Percentiles rank a stretch among this genome's conserved stretches.
Evolutionary conservation across 169 alveolate genomes (phyloP).

Genomic region (Amoebophrya sp.): DNA sequence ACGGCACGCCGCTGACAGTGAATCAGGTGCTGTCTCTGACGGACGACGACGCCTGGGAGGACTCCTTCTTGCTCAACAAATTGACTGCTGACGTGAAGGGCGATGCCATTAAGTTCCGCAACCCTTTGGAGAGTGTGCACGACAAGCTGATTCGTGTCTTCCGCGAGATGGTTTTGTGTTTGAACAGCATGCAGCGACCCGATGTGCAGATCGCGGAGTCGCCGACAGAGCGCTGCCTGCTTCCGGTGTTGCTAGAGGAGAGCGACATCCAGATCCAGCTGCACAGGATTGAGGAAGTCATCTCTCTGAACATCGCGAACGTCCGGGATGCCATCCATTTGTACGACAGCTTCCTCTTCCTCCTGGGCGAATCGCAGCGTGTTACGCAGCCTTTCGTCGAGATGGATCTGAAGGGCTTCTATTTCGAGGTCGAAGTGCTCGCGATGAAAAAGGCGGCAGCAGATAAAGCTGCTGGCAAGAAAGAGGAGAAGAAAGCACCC

Average conservation of each 20-base stretch:
- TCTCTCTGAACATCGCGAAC: constrained; percentile 34
- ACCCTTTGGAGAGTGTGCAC: neutral
- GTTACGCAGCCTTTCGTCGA: neutral
- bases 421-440: neutral
- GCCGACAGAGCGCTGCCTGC: neutral
- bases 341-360: constrained; percentile 39
- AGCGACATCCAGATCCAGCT: constrained; percentile 35
- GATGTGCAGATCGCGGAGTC: neutral
- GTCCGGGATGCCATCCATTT: constrained; percentile 41
- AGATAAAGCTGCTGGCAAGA: constrained; percentile 21
- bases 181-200: neutral
- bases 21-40: neutral
- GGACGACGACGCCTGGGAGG: neutral
- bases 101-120: neutral
- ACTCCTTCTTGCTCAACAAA: neutral
- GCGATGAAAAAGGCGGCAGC: neutral
- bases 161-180: neutral
- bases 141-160: neutral
- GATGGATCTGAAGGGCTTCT: neutral
- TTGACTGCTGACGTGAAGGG: neutral
- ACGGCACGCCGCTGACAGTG: neutral
- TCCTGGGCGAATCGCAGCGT: constrained; percentile 26
- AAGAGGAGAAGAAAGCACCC: neutral
- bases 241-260: constrained; percentile 33
- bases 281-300: constrained; percentile 19